Evolutionary conservation across 768 basidiomycete genomes (phyloP), one percentile per base, ranked within the genome.

Genomic region (Coprinopsis marcescibilis): DNA sequence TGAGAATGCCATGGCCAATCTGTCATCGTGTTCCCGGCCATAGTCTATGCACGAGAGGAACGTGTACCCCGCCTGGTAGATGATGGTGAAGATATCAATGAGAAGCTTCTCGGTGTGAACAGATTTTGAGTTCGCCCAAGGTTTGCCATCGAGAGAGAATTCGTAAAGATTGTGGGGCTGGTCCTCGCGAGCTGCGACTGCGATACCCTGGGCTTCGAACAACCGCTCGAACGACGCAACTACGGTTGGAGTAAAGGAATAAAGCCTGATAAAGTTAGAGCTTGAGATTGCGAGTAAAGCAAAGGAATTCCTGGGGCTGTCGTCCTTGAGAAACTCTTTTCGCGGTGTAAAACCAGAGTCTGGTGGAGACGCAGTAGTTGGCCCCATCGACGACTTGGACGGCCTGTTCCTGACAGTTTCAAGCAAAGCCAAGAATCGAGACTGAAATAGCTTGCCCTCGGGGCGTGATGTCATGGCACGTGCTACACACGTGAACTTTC

Each of bases 41-140:
- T 88, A 89, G 64, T 87, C 85, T 51, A 89, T 69, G 34, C 75
- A 76, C 17, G 85, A 85, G 7, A 87, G 67, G 53, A 80, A 81
- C 19, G 65, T 65, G 58, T 79, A 85, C 32, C 82, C 81, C 57
- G 74, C 74, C 46, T 76, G 75, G 57, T 81, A 79, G 33, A 89
- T 65, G 53, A 80, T 67, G 27, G 75, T 65, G 44, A 88, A 62
- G 48, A 89, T 76, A 54, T 84, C 78, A 50, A 89, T 64, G 33
- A 89, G 66, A 47, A 89, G 77, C 52, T 76, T 80, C 60, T 89
- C 86, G 19, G 84, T 76, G 15, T 68, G 61, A 41, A 78, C 65
- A 52, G 72, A 79, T 69, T 85, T 89, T 43, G 84, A 67, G 52
- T 72, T 81, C 27, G 75, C 68, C 86, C 86, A 89, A 35, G 85